Evolutionary conservation across 805 yeast genomes (phyloP), one percentile per base, ranked within the genome.

Genomic region (Nakazawaea populi): DNA sequence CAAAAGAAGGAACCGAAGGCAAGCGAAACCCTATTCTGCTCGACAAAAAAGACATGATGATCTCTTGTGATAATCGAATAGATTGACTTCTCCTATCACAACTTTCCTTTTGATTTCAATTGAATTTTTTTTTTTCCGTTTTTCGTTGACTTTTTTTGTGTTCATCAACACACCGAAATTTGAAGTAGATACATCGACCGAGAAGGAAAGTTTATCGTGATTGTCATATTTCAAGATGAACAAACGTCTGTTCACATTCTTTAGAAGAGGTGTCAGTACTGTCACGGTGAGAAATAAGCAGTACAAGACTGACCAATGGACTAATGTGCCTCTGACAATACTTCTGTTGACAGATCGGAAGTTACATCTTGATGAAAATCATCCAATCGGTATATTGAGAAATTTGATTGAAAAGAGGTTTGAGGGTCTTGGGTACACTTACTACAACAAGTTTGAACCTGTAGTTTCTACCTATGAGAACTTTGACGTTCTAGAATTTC

Each of bases 401-500:
- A 74, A 79, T 24, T 71, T 91, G 54, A 82, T 94, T 42, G 96
- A 91, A 63, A 67, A 65, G 14, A 80, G 84, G 53, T 81, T 94
- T 63, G 58, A 72, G 18, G 79, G 77, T 0, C 67, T 85, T 44
- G 96, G 90, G 2, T 83, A 84, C 63, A 85, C 96, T 0, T 82
- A 83, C 58, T 89, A 84, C 68, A 87, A 85, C 62, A 78, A 87
- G 52, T 89, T 90, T 68, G 74, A 77, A 53, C 97, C 99, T 0
- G 87, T 80, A 1, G 99, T 94, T 1, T 75, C 91, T 2, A 85
- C 81, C 1, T 79, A 72, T 60, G 88, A 92, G 61, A 94, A 94
- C 64, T 94, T 94, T 62, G 99, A 94, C 64, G 87, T 86, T 1
- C 74, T 94, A 37, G 97, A 96, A 0, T 92, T 94, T 66, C 96